A percentile compares a stretch with the other conserved stretches of the same genome.
phyloP scores from a whole-genome alignment of 768 basidiomycete species.

The Boletus bicolor region DNA sequence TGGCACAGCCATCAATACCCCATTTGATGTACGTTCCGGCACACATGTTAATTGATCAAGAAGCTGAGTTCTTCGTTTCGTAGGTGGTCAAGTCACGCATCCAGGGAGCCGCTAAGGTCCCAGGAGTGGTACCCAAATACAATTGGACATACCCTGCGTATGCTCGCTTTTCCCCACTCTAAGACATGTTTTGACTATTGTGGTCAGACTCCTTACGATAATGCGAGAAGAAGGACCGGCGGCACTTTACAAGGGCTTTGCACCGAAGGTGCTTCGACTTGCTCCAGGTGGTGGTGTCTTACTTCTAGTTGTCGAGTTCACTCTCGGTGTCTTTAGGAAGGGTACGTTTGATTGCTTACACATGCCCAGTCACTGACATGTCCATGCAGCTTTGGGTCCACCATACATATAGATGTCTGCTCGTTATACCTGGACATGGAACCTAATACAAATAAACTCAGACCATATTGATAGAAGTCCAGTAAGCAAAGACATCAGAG shows the following conservation, averaged over 20 bases:
- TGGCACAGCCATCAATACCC: slow-evolving; percentile 90
- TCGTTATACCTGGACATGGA: neutral
- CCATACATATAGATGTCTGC: slow-evolving; percentile 27
- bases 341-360: slow-evolving; percentile 36
- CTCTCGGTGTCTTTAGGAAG: slow-evolving; percentile 70
- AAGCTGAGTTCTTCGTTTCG: neutral
- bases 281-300: slow-evolving; percentile 96
- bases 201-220: slow-evolving; percentile 59
- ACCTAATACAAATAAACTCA: slow-evolving; percentile 3
- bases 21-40: slow-evolving; percentile 49
- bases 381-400: slow-evolving; percentile 27
- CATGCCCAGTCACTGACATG: neutral
- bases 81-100: slow-evolving; percentile 97
- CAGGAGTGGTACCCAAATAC: slow-evolving; percentile 81
- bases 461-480: neutral
- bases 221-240: slow-evolving; percentile 82
- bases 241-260: slow-evolving; percentile 92
- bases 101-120: slow-evolving; percentile 63
- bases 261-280: slow-evolving; percentile 91
- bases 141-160: slow-evolving; percentile 93
- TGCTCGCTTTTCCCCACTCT: slow-evolving; percentile 9
- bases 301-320: slow-evolving; percentile 89
- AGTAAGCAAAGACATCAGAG: neutral
- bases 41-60: neutral
- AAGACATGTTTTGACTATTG: neutral